Base-by-base conservation (phyloP, 768 basidiomycete genomes). In the Suillus lakei region DNA sequence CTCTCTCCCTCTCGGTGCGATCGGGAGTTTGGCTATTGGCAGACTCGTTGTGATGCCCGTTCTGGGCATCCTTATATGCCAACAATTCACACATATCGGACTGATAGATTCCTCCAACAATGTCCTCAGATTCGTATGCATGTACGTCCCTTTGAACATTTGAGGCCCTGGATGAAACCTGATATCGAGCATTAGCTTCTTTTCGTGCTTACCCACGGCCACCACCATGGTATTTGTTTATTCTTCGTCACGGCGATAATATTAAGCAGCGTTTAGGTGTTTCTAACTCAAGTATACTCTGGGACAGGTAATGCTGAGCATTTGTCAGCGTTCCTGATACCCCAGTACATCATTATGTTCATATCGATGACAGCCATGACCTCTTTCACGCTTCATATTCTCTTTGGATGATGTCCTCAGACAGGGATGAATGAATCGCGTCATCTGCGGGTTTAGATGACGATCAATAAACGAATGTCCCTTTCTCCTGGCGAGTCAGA, bases 91-190 rank as follows among this genome's bases (percentile, higher is more conserved):
- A 18, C 73, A 70, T 3, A 73, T 67, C 0, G 85, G 84, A 1
- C 50, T 91, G 8, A 83, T 91, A 23, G 68, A 81, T 5, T 69
- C 70, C 62, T 79, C 85, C 0, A 84, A 91, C 68, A 85, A 85
- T 41, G 86, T 91, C 0, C 71, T 91, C 23, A 81, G 83, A 66
- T 89, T 91, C 62, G 85, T 91, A 18, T 88, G 87, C 84, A 87
- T 91, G 89, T 90, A 63, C 72, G 89, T 78, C 4, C 38, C 66
- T 55, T 68, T 58, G 34, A 34, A 41, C 3, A 8, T 59, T 4
- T 60, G 12, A 10, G 26, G n/a, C n/a, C n/a, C 55, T 16, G n/a
- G 34, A 32, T 60, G 21, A 44, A 43, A 32, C 1, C 32, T 63
- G 15, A 51, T 30, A 23, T 63, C 60, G 41, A 41, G 38, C 15